A percentile compares a stretch with the other conserved stretches of the same genome.
Evolutionary conservation across 2,329 filamentous ascomycete genomes (phyloP).

Genomic region (Chlorencoelia australis): DNA sequence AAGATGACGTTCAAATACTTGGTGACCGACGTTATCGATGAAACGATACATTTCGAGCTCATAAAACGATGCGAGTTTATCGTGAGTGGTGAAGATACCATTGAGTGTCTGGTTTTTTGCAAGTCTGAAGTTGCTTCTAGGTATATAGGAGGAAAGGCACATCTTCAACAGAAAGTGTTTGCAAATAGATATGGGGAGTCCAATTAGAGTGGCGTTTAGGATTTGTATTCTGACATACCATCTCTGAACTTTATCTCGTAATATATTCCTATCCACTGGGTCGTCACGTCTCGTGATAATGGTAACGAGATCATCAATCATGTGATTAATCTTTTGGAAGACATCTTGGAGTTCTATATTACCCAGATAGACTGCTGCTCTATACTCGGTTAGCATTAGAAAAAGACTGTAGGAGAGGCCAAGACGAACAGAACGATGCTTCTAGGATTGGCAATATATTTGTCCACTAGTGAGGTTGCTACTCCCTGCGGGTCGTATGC

Average conservation of each 20-base stretch:
- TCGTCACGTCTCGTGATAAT: too few species aligned
- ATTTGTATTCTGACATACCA: too few species aligned
- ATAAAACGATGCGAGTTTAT: constrained; percentile 10
- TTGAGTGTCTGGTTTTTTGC: constrained; percentile 6
- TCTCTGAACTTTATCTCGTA: too few species aligned
- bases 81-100: constrained; percentile 6
- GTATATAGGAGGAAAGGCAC: too few species aligned
- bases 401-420: neutral
- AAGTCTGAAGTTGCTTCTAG: too few species aligned
- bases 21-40: constrained; percentile 12
- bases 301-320: too few species aligned
- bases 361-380: constrained; percentile 32
- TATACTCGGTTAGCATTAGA: constrained; percentile 9
- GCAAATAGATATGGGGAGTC: too few species aligned
- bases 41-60: constrained; percentile 11
- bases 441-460: constrained; percentile 31
- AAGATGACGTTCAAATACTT: constrained; percentile 14
- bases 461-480: constrained; percentile 14
- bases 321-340: constrained; percentile 29
- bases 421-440: constrained; percentile 31
- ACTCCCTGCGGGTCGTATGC: constrained; percentile 8
- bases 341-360: constrained; percentile 30
- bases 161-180: too few species aligned
- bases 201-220: too few species aligned
- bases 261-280: too few species aligned